Evolutionary conservation across 2,329 filamentous ascomycete genomes (phyloP).

Genomic region (Fusarium chlamydosporum): DNA sequence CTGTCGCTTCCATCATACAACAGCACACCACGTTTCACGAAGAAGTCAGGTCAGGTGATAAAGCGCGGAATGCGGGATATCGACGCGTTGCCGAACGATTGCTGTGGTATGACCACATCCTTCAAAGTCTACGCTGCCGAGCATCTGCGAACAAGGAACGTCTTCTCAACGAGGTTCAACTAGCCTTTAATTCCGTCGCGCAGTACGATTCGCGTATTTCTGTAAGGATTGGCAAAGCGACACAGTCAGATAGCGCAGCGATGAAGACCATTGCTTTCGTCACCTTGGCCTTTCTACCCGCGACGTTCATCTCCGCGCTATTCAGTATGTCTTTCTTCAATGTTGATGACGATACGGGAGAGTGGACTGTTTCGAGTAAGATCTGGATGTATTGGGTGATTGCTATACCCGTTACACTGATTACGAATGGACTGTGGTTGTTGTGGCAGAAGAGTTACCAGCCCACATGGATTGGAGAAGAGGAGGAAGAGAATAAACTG

Average conservation of each 20-base stretch:
- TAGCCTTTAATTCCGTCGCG: constrained; percentile 62
- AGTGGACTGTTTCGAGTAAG: constrained; percentile 51
- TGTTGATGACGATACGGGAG: constrained; percentile 38
- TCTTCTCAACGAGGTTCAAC: constrained; percentile 69
- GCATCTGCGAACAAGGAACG: constrained; percentile 59
- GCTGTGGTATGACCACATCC: constrained; percentile 52
- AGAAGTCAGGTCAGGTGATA: accelerated
- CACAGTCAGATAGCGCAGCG: constrained; percentile 62
- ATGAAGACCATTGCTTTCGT: constrained; percentile 67
- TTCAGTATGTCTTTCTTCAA: constrained; percentile 64
- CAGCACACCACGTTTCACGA: constrained; percentile 51
- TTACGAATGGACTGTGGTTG: constrained; percentile 45
- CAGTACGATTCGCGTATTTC: constrained; percentile 59
- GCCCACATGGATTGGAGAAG: constrained; percentile 23
- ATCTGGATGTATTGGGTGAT: constrained; percentile 58
- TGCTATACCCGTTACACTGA: constrained; percentile 50
- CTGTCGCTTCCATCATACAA: constrained; percentile 52
- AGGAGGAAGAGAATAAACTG: constrained; percentile 10
- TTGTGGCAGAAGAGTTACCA: constrained; percentile 19
- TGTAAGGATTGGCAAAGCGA: constrained; percentile 58
- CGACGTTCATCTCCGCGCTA: constrained; percentile 65
- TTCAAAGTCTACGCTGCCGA: constrained; percentile 55
- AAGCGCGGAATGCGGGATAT: background rate
- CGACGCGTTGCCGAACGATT: constrained; percentile 53
- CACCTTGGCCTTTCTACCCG: constrained; percentile 64